A percentile compares a stretch with the other conserved stretches of the same genome.
These are phyloP conservation scores for Claviceps capensis DNA, from an alignment of 2,329 filamentous ascomycete genomes.

Conservation along the genomic window DNA sequence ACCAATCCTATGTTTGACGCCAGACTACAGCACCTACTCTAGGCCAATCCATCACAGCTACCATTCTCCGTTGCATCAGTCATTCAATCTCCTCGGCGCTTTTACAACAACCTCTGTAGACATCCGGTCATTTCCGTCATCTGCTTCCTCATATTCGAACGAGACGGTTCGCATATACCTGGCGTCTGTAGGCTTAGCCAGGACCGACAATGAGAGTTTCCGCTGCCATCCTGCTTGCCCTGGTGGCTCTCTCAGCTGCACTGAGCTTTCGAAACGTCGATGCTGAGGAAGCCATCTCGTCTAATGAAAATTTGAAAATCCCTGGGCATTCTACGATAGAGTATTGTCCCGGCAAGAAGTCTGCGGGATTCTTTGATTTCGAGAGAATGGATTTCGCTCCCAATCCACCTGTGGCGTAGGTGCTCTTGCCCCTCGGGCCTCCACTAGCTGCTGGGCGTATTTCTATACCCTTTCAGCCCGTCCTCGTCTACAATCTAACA, in stretches of 20 bases:
- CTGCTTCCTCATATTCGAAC: neutral
- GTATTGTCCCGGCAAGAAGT: conserved; percentile 56
- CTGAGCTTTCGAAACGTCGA: conserved; percentile 26
- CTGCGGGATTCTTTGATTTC: conserved; percentile 59
- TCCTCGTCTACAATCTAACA: conserved; percentile 11
- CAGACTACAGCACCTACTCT: too few relatives aligned
- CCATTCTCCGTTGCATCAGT: conserved; percentile 1
- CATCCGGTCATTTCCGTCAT: neutral
- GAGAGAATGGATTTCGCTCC: conserved; percentile 67
- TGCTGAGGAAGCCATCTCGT: conserved; percentile 22
- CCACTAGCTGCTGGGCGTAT: neutral
- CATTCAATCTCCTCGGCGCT: neutral
- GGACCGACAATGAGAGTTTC: conserved; percentile 20
- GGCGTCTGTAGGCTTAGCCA: neutral
- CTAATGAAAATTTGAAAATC: conserved; percentile 46
- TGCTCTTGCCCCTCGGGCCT: neutral
- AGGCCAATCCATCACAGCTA: too few relatives aligned
- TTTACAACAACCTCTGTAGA: neutral
- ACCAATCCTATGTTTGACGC: too few relatives aligned
- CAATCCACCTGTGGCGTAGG: conserved; percentile 75
- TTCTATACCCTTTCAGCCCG: neutral
- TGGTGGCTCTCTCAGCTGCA: conserved; percentile 31
- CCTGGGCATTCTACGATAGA: conserved; percentile 75
- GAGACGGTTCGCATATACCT: neutral
- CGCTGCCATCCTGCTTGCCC: conserved; percentile 31